These are phyloP conservation scores for Lodderomyces pseudojiufengensis DNA, from an alignment of 1,139 yeast species.

Conservation along the genomic window DNA sequence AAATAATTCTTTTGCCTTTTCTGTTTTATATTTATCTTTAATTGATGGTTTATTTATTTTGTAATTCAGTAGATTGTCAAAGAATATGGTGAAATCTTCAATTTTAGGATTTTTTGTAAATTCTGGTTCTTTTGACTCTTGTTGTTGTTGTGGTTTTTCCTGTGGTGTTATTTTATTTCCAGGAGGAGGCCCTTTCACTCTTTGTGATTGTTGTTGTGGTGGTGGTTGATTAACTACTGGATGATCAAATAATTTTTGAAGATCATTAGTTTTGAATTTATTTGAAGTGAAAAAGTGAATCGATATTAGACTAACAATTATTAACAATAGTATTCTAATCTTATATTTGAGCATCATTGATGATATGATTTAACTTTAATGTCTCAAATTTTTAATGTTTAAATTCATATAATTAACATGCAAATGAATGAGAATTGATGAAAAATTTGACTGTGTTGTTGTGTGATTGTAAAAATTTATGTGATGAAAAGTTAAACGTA, in stretches of 20 bases:
- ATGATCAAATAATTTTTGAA: conserved; percentile 5
- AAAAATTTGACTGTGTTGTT: too few relatives aligned
- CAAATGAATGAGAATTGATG: too few relatives aligned
- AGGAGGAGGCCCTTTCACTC: conserved; percentile 18
- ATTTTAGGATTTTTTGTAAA: conserved; percentile 8
- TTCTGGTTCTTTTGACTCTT: conserved; percentile 2
- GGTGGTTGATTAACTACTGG: conserved; percentile 1
- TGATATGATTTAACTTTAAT: too few relatives aligned
- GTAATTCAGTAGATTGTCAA: conserved; percentile 28
- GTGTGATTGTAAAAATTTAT: too few relatives aligned
- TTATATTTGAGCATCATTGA: conserved; percentile 7
- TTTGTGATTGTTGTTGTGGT: neutral
- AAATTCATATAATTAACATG: too few relatives aligned
- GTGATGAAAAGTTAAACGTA: too few relatives aligned
- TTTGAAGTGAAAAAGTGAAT: conserved; percentile 5
- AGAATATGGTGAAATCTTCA: conserved; percentile 30
- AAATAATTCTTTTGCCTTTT: conserved; percentile 31
- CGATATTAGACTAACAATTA: conserved; percentile 7
- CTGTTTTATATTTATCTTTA: conserved; percentile 32
- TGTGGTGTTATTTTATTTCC: conserved; percentile 28
- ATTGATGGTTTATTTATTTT: conserved; percentile 28
- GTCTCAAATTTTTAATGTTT: too few relatives aligned
- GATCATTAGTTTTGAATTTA: neutral
- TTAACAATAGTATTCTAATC: conserved; percentile 6
- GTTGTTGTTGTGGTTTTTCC: conserved; percentile 12